Conservation (phyloP, 2,329 filamentous ascomycete species). For the Sclerotinia borealis region DNA sequence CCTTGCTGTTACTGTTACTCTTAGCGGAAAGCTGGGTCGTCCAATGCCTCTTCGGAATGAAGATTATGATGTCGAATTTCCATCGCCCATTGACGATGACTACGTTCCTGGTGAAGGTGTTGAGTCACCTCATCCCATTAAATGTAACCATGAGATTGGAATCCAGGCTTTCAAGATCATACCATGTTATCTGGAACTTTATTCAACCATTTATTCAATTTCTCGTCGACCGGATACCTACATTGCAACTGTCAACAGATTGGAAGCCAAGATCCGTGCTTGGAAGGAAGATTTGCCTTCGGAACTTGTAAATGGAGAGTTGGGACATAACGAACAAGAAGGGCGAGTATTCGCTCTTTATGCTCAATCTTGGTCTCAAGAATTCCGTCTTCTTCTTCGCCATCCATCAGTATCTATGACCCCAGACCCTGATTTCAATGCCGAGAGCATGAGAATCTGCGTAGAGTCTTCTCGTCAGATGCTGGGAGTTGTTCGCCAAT, state of each 20-base stretch:
- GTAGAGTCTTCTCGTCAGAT: slow-evolving; percentile 60
- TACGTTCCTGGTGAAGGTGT: slow-evolving; percentile 50
- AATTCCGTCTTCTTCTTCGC: slow-evolving; percentile 53
- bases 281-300: slow-evolving; percentile 61
- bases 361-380: slow-evolving; percentile 47
- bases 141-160: slow-evolving; percentile 62
- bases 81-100: slow-evolving; percentile 65
- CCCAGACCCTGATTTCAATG: slow-evolving; percentile 47
- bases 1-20: slow-evolving; percentile 57
- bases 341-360: slow-evolving; percentile 48
- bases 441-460: slow-evolving; percentile 59
- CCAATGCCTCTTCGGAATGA: slow-evolving; percentile 69
- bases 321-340: slow-evolving; percentile 36
- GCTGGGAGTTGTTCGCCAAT: slow-evolving; percentile 50
- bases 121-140: slow-evolving; percentile 50
- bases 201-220: slow-evolving; percentile 68
- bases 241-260: slow-evolving; percentile 51
- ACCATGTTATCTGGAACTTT: slow-evolving; percentile 66
- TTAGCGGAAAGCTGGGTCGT: slow-evolving; percentile 69
- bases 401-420: slow-evolving; percentile 56
- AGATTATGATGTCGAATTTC: slow-evolving; percentile 75
- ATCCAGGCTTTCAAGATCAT: slow-evolving; percentile 60
- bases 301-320: slow-evolving; percentile 46
- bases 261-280: slow-evolving; percentile 58
- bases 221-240: slow-evolving; percentile 59